Evolutionary conservation across 2,329 filamentous ascomycete genomes (phyloP), one percentile per base, ranked within the genome.

Genomic region (Beauveria sp.): DNA sequence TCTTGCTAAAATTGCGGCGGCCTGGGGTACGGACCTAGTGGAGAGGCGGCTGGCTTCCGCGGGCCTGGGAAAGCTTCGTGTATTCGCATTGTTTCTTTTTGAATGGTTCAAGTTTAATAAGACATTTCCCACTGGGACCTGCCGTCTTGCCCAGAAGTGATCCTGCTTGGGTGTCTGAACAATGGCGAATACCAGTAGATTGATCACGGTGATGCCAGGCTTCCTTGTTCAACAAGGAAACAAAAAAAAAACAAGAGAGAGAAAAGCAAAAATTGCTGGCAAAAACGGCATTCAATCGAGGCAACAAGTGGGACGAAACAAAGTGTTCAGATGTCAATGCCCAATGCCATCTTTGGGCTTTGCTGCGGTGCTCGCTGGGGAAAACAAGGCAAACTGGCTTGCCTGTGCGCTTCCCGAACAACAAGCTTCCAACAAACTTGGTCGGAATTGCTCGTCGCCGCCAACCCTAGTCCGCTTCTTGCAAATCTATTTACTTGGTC

Each of bases 1-100:
- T 61, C 50, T 22, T 40, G 18, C 67, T 70, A 64, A 71, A 70
- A 72, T 72, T 70, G 58, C 58, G 42, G 49, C 58, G 20, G 42
- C 58, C 58, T 46, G 58, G 58, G 50, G 49, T 52, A 53, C 14
- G 58, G 49, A 40, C 47, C 20, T 18, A 26, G 57, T 59, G 57
- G 49, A 47, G 45, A 22, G 58, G 20, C 58, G 58, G 58, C 49
- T 60, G 49, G 34, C 50, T 53, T 60, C 58, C 58, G 58, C 58
- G 58, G 58, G 40, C n/a, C 50, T 43, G 16, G 49, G 6, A 59
- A 38, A 34, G 42, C 40, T 40, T 59, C 58, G 40, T 53, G 49
- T 60, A 43, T 16, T 53, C 40, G 58, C 40, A 42, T 53, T 60
- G 47, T 45, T 22, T 28, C 28, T 14, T 46, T n/a, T 49, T 24